Evolutionary conservation across 768 basidiomycete genomes (phyloP).

Genomic region (Steccherinum ochraceum): DNA sequence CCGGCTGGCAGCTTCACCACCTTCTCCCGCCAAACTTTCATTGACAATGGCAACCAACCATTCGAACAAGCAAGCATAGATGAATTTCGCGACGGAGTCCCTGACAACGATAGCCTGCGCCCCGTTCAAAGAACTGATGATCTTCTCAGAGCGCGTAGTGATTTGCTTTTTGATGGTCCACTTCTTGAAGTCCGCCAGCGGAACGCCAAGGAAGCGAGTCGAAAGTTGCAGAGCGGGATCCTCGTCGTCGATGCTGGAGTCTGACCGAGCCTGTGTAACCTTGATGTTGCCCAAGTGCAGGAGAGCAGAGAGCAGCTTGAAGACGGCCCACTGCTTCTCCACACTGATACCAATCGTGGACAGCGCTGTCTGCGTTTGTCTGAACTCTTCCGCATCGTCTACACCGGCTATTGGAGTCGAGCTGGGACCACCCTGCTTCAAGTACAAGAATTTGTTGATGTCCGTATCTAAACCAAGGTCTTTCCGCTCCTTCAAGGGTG

Average conservation of each 20-base stretch:
- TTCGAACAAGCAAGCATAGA: conserved; percentile 97
- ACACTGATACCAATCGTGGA: conserved; percentile 97
- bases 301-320: conserved; percentile 86
- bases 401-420: conserved; percentile 88
- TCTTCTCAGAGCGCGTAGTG: conserved; percentile 90
- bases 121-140: conserved; percentile 78
- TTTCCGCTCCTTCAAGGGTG: conserved; percentile 91
- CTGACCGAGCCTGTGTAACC: conserved; percentile 72
- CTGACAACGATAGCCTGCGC: conserved; percentile 90
- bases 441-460: conserved; percentile 81
- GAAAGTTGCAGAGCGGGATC: conserved; percentile 77
- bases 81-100: conserved; percentile 96
- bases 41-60: conserved; percentile 98
- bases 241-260: conserved; percentile 77
- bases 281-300: conserved; percentile 98
- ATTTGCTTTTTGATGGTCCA: conserved; percentile 99
- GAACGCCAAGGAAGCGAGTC: conserved; percentile 86
- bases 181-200: conserved; percentile 91
- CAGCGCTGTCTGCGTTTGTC: conserved; percentile 87
- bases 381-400: conserved; percentile 95
- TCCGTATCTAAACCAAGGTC: conserved; percentile 87
- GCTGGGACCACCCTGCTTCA: conserved; percentile 87
- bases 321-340: conserved; percentile 98
- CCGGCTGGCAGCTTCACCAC: conserved; percentile 79
- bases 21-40: conserved; percentile 93